phyloP scores from a whole-genome alignment of 1,139 yeast genomes.

The Kodamaea ohmeri region DNA sequence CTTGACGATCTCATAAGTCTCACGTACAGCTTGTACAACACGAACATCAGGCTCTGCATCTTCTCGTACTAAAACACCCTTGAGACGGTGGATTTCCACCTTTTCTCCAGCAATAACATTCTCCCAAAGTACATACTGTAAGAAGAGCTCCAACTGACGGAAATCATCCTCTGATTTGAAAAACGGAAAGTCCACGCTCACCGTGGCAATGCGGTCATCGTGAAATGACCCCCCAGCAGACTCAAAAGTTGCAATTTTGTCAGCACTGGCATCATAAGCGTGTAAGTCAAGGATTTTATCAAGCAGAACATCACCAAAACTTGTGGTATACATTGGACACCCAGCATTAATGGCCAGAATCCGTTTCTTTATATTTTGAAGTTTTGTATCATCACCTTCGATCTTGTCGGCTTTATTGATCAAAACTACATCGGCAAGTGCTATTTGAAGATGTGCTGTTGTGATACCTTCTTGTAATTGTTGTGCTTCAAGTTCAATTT shows the following conservation, averaged over 20 bases:
- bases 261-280: constrained; percentile 61
- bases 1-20: constrained; percentile 77
- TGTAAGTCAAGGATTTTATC: constrained; percentile 69
- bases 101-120: constrained; percentile 36
- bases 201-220: constrained; percentile 60
- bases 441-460: constrained; percentile 87
- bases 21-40: constrained; percentile 92
- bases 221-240: constrained; percentile 27
- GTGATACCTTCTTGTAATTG: constrained; percentile 53
- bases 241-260: constrained; percentile 27
- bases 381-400: constrained; percentile 17
- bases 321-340: constrained; percentile 66
- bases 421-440: constrained; percentile 79
- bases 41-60: constrained; percentile 35
- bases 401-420: constrained; percentile 71
- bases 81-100: constrained; percentile 76
- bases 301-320: constrained; percentile 65
- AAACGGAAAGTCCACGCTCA: constrained; percentile 53
- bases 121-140: constrained; percentile 74
- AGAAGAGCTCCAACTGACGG: constrained; percentile 50
- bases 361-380: constrained; percentile 29
- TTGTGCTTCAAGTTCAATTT: constrained; percentile 33
- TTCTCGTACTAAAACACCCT: constrained; percentile 61
- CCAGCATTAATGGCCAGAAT: constrained; percentile 61
- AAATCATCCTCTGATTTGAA: constrained; percentile 33